Base-by-base conservation (phyloP, 2,329 filamentous ascomycete species). In the Escovopsis weberi region DNA sequence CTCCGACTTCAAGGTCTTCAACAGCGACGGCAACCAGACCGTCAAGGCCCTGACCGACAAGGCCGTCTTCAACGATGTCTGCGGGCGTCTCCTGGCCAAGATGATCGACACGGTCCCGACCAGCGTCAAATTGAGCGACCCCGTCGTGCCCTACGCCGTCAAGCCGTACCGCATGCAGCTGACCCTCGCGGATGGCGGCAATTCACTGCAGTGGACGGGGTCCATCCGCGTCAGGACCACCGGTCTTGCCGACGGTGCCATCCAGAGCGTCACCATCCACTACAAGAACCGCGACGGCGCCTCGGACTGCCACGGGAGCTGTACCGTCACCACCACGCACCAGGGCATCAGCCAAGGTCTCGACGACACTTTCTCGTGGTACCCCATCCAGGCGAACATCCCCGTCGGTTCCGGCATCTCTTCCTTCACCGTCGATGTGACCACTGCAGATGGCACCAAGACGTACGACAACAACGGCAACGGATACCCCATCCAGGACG, bases 91-190 rank as follows among this genome's bases (percentile, higher is more conserved):
- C 15, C 57, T 79, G 34, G 70, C 74, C 52, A 71, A 69, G 53
- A 72, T 80, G 74, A 74, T 79, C 45, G 72, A 80, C n/a, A 63
- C 68, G 4, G 74, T 79, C 0, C 74, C 75, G 2, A 52, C 57
- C 3, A 62, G 61, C 3, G 69, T 75, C 4, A 59, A 58, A 1
- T 64, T 80, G 4, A 67, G 68, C 0, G 68, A 69, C 39, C 63
- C 69, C 2, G 67, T 79, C 43, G 56, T 58, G 9, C 72, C 74
- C 1, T 80, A 79, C 55, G 65, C 65, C 12, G 66, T 78, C 51
- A 80, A 80, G 60, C 75, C 75, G 4, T 69, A 72, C 41, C 62
- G 66, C 40, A 56, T 78, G 50, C 72, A 77, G 51, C 64, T 80
- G 33, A 68, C 68, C 0, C 59, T 80, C 12, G 61, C 68, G 42